Evolutionary conservation across 129 eudicot genomes (phyloP).

Genomic region (Flaveria bidentis): DNA sequence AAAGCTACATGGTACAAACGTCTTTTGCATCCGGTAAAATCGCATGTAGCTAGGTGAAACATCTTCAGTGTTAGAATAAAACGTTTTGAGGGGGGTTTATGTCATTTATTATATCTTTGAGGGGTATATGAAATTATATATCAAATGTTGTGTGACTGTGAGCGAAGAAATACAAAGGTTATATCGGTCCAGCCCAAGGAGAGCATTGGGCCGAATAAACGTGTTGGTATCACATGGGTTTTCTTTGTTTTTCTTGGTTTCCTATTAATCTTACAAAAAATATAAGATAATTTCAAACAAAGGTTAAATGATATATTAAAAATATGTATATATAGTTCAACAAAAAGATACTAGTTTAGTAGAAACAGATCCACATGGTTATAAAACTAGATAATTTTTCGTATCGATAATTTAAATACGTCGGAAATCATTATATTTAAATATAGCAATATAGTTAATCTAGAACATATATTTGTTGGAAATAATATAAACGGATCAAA

Average conservation of each 20-base stretch:
- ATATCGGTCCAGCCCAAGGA: neutral
- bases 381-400: neutral
- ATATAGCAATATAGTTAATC: too few relatives aligned
- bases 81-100: neutral
- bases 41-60: too few relatives aligned
- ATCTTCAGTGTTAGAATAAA: neutral
- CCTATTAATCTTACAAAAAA: conserved; percentile 1
- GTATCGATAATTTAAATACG: too few relatives aligned
- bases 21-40: too few relatives aligned
- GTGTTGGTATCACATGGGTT: conserved; percentile 25
- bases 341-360: neutral
- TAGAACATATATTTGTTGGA: too few relatives aligned
- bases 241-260: neutral
- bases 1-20: too few relatives aligned
- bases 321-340: neutral
- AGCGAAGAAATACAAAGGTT: neutral
- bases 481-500: too few relatives aligned
- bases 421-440: too few relatives aligned
- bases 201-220: conserved; percentile 24
- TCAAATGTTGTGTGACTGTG: too few relatives aligned
- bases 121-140: neutral
- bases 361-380: conserved; percentile 15
- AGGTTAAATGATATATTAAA: conserved; percentile 7
- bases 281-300: neutral
- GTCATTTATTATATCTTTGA: neutral